Percentiles rank a stretch among this genome's conserved stretches.
phyloP scores from a whole-genome alignment of 2,329 filamentous ascomycete species.

The Cladosporium sp. region DNA sequence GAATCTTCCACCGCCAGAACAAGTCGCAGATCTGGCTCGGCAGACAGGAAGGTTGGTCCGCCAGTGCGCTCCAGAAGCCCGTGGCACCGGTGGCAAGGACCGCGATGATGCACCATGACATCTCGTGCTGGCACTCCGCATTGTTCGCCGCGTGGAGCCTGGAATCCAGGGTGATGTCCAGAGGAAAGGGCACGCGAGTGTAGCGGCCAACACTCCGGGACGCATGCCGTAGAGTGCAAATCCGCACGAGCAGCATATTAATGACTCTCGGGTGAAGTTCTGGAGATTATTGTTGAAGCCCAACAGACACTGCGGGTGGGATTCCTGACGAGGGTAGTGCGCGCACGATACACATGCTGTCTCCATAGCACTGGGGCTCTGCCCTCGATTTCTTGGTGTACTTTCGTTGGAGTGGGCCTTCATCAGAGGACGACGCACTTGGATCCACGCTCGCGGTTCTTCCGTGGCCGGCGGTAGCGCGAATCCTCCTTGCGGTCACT shows the following conservation, averaged over 20 bases:
- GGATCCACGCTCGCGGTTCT: constrained; percentile 17
- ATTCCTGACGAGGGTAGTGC: not conserved
- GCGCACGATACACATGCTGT: not conserved
- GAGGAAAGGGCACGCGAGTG: not conserved
- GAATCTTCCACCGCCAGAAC: not conserved
- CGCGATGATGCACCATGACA: not conserved
- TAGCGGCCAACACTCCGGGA: not conserved
- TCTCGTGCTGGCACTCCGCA: constrained; percentile 1
- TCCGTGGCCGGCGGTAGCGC: constrained; percentile 9
- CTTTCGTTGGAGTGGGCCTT: not conserved
- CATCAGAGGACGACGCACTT: constrained; percentile 28
- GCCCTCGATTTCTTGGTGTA: not conserved
- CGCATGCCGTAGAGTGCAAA: constrained; percentile 3
- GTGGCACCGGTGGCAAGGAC: not conserved
- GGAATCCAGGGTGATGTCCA: not conserved
- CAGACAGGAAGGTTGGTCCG: not conserved
- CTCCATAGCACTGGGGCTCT: not conserved
- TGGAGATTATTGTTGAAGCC: constrained; percentile 4
- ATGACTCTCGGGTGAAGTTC: not conserved
- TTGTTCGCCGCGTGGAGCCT: not conserved
- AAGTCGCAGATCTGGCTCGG: constrained; percentile 1
- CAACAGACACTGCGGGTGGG: constrained; percentile 2
- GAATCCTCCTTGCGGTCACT: constrained; percentile 5
- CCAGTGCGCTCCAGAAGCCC: not conserved
- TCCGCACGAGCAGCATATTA: not conserved